Evolutionary conservation across 2,329 filamentous ascomycete genomes (phyloP).

Genomic region (Penicillium sp.): DNA sequence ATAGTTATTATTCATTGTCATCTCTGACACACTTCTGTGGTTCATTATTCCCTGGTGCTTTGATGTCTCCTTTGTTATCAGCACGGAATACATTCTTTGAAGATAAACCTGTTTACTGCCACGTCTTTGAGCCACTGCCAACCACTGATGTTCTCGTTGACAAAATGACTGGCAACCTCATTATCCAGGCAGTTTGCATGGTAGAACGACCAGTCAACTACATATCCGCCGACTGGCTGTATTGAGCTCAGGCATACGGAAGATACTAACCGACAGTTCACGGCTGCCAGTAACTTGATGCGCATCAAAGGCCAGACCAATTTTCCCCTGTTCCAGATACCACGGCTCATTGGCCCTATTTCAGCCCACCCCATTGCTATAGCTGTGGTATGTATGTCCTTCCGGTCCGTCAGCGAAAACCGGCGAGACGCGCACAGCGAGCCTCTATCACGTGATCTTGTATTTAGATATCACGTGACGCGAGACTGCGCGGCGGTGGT

Average conservation of each 20-base stretch:
- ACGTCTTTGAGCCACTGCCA: neutral
- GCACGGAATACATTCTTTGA: neutral
- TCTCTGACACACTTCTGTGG: slow-evolving; percentile 3
- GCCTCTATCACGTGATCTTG: too few species aligned
- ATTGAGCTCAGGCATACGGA: neutral
- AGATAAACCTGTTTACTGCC: too few species aligned
- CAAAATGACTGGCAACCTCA: neutral
- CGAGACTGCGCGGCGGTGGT: too few species aligned
- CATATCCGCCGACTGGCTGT: neutral
- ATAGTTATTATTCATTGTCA: slow-evolving; percentile 6
- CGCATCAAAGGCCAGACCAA: neutral
- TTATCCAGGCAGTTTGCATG: neutral
- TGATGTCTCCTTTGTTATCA: slow-evolving; percentile 6
- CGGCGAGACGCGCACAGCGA: too few species aligned
- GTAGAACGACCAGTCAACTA: neutral
- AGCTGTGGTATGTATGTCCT: neutral
- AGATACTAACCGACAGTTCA: neutral
- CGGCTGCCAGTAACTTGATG: neutral
- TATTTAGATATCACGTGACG: too few species aligned
- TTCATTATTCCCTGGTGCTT: slow-evolving; percentile 10
- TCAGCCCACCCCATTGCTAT: too few species aligned
- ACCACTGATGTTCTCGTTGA: neutral
- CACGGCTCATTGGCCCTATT: too few species aligned
- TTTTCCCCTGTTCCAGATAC: neutral
- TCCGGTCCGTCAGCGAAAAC: too few species aligned